A percentile compares a stretch with the other conserved stretches of the same genome.
Conservation (phyloP, 768 basidiomycete species). For the Suillus tomentosus region DNA sequence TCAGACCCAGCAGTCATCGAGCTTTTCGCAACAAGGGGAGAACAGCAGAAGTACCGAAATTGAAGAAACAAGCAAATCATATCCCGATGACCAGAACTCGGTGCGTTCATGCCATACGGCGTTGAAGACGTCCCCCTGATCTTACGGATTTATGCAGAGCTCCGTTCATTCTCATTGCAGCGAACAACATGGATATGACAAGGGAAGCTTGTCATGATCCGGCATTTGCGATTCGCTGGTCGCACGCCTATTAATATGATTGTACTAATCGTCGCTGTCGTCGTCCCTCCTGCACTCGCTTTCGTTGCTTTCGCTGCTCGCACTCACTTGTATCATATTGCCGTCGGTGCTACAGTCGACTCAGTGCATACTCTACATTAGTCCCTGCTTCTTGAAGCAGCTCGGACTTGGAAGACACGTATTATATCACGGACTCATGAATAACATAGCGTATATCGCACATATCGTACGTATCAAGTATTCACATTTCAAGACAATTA, state of each 20-base stretch:
- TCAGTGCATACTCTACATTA: not conserved
- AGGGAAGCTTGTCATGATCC: not conserved
- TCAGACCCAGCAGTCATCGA: constrained; percentile 23
- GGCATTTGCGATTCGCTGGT: not conserved
- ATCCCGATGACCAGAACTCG: constrained; percentile 11
- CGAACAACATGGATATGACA: not conserved
- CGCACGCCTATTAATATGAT: not conserved
- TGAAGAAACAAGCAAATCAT: constrained; percentile 23
- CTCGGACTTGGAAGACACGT: not conserved
- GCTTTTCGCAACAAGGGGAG: constrained; percentile 7
- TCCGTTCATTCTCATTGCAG: constrained; percentile 2
- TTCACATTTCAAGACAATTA: not conserved
- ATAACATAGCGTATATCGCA: constrained; percentile 3
- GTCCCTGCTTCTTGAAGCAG: not conserved
- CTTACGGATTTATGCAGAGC: not conserved
- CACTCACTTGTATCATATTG: not conserved
- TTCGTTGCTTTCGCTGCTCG: not conserved
- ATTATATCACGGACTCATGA: not conserved
- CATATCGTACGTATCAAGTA: not conserved
- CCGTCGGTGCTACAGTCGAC: no score
- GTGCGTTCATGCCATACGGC: not conserved
- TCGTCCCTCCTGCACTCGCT: not conserved
- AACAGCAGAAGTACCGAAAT: constrained; percentile 14
- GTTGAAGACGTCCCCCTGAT: not conserved
- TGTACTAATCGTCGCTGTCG: not conserved